Evolutionary conservation across 495 filamentous ascomycete species (phyloP), one percentile per base, ranked within the genome.

Genomic region (Glonium stellatum): DNA sequence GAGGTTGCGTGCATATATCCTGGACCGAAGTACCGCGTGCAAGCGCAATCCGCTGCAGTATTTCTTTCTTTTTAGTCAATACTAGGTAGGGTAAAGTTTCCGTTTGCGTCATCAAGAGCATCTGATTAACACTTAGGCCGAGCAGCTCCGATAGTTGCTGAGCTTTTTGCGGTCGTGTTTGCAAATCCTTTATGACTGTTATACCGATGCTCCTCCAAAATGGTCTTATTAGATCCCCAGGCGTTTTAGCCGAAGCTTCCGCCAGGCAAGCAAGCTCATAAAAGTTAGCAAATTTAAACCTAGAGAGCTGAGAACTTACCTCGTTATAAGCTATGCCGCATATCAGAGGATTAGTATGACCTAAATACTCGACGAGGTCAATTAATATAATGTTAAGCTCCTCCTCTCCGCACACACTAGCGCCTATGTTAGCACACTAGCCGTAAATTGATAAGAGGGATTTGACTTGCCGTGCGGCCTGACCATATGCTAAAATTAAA

Each of bases 71-170:
- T 67, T 87, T 85, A 5, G 79, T 82, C 27, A 96, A 74, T 5
- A 97, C 88, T 46, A 99, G 77, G 70, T 86, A 89, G 5, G 93
- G 95, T 12, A 99, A 72, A 2, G 90, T 90, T 67, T 90, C 80
- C 11, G 79, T 77, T 69, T 97, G 90, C n/a, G 90, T 87, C 31
- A 82, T 66, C n/a, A 83, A 71, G 23, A 97, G 76, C 54, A 96
- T 85, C 53, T 87, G 82, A 25, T 81, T 70, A 1, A 95, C 80
- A 48, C 81, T 86, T 67, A 89, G 82, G 23, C 82, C 81, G 31
- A 95, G 75, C 39, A 97, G 68, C 60, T 95, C 89, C 19, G 91
- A 88, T 18, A 98, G 76, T 39, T 86, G 77, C 61, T 89, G 86
- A 8, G 85, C 85, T 65, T 89, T 88, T 67, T 95, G 87, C 41